Percentiles rank a stretch among this genome's conserved stretches.
phyloP scores from a whole-genome alignment of 495 filamentous ascomycete genomes.

The Penicillium soppii region DNA sequence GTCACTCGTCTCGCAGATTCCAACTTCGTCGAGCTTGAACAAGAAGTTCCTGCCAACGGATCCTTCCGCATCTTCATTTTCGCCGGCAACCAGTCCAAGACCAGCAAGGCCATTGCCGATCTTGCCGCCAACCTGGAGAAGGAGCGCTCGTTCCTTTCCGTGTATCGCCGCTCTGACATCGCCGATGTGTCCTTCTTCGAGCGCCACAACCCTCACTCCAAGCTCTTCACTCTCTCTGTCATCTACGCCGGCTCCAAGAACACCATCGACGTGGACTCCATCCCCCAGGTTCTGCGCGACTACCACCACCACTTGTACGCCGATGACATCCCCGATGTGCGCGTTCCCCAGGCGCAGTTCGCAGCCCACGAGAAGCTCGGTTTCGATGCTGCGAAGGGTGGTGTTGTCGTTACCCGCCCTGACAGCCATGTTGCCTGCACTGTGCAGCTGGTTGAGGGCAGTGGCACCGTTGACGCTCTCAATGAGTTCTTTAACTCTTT shows the following conservation, averaged over 20 bases:
- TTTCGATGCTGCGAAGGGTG: slow-evolving; percentile 68
- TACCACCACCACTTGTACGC: slow-evolving; percentile 85
- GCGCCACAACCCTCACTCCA: slow-evolving; percentile 76
- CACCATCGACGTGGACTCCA: slow-evolving; percentile 61
- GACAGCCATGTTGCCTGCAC: slow-evolving; percentile 85
- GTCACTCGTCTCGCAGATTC: slow-evolving; percentile 83
- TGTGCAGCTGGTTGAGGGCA: slow-evolving; percentile 68
- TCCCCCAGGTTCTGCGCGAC: slow-evolving; percentile 66
- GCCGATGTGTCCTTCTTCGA: slow-evolving; percentile 73
- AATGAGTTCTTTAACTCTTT: slow-evolving; percentile 81
- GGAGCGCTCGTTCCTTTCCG: slow-evolving; percentile 66
- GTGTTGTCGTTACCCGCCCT: slow-evolving; percentile 77
- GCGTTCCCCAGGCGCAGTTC: slow-evolving; percentile 64
- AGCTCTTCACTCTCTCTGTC: slow-evolving; percentile 74
- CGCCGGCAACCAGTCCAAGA: slow-evolving; percentile 63
- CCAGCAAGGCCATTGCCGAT: slow-evolving; percentile 62
- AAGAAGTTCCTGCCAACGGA: slow-evolving; percentile 83
- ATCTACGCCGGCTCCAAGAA: slow-evolving; percentile 65
- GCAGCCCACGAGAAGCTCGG: slow-evolving; percentile 88
- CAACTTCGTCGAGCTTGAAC: slow-evolving; percentile 83
- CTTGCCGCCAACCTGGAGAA: slow-evolving; percentile 62
- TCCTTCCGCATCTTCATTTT: slow-evolving; percentile 86
- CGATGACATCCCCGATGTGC: slow-evolving; percentile 75
- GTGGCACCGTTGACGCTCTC: slow-evolving; percentile 75
- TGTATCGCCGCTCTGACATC: slow-evolving; percentile 61